Conservation (phyloP, 2,329 filamentous ascomycete species). For the Chaetomium strumarium region DNA sequence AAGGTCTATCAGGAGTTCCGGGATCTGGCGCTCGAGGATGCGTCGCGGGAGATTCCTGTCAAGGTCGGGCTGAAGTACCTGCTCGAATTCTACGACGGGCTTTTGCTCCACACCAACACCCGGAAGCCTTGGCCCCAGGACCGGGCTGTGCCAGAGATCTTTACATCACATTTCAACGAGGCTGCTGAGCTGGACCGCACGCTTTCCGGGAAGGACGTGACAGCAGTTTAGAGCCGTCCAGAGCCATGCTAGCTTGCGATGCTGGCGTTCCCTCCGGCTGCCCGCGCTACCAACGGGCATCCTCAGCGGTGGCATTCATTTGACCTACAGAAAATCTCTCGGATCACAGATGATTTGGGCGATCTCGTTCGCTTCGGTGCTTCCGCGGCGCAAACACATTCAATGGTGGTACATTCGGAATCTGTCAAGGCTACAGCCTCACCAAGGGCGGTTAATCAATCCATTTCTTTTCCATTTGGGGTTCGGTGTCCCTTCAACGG, state of each 20-base stretch:
- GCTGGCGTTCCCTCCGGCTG: background rate
- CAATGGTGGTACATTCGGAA: background rate
- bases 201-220: background rate
- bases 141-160: slow-evolving; percentile 26
- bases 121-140: slow-evolving; percentile 24
- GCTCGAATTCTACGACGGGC: slow-evolving; percentile 54
- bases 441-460: slow-evolving; percentile 2
- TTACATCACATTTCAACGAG: slow-evolving; percentile 27
- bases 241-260: background rate
- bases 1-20: slow-evolving; percentile 73
- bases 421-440: background rate
- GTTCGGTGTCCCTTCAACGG: background rate
- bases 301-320: background rate
- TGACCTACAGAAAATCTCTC: background rate
- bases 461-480: slow-evolving; percentile 1
- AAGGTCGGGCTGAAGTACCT: slow-evolving; percentile 56
- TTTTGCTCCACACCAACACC: slow-evolving; percentile 24
- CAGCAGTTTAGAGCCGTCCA: slow-evolving; percentile 1
- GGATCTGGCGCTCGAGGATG: slow-evolving; percentile 59
- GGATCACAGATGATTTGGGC: background rate
- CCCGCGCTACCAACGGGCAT: background rate
- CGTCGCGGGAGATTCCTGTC: slow-evolving; percentile 39
- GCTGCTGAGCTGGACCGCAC: slow-evolving; percentile 22
- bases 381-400: background rate
- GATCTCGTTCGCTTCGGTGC: slow-evolving; percentile 1